These are phyloP conservation scores for Berberis thunbergii DNA, from an alignment of 164 flowering plant species.

Conservation along the genomic window DNA sequence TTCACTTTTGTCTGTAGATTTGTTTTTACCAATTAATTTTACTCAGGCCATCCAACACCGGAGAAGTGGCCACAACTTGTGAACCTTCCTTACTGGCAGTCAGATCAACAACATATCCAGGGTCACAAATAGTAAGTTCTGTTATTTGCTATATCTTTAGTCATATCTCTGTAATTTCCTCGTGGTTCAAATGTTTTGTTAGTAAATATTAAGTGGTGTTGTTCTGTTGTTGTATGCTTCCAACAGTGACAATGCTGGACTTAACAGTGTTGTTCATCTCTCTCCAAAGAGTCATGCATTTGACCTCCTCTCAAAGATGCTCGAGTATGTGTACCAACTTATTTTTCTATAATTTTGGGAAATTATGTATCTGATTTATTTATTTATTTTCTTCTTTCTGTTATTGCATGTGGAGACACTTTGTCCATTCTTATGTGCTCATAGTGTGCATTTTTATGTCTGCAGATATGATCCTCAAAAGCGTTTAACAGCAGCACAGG, in stretches of 20 bases:
- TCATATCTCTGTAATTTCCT: background rate
- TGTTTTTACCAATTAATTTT: conserved; percentile 1
- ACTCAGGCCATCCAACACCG: conserved; percentile 82
- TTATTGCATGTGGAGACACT: background rate
- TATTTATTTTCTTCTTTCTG: background rate
- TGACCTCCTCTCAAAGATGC: conserved; percentile 95
- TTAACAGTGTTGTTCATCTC: conserved; percentile 70
- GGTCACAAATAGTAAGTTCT: conserved; percentile 65
- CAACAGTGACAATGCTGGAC: conserved; percentile 78
- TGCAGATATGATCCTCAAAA: conserved; percentile 93
- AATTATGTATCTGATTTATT: too few relatives aligned
- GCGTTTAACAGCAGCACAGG: conserved; percentile 94
- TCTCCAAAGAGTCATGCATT: conserved; percentile 74
- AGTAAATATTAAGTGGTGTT: background rate
- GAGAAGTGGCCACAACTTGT: conserved; percentile 96
- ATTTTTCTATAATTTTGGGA: background rate
- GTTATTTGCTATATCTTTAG: background rate
- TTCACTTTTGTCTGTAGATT: conserved; percentile 1
- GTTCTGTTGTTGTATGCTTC: conserved; percentile 1
- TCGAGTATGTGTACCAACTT: conserved; percentile 71
- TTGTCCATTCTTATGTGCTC: background rate
- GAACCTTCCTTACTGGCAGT: conserved; percentile 87
- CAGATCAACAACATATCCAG: conserved; percentile 81
- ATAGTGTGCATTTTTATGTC: background rate
- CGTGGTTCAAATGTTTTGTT: too few relatives aligned